Evolutionary conservation across 2,329 filamentous ascomycete species (phyloP), one percentile per base, ranked within the genome.

Genomic region (Leptosphaerulina australis): DNA sequence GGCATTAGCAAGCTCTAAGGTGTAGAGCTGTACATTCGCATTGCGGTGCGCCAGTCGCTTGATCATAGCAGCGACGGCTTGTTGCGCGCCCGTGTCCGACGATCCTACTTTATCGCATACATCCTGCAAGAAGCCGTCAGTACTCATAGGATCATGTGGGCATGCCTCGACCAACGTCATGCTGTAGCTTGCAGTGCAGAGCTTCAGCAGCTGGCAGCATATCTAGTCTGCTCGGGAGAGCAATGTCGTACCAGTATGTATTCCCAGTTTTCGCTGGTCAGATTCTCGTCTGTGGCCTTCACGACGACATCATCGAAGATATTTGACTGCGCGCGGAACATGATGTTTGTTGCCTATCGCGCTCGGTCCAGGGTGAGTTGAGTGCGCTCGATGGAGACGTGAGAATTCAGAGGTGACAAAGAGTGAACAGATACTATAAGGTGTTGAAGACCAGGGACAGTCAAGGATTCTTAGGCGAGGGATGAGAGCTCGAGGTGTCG

Each of bases 281-380:
- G 83, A 76, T 97, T 99, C 82, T 99, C 94, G 76, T 99, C 94
- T 48, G 94, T 99, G 69, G 94, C 92, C 77, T 88, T 88, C 68
- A 84, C 86, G 72, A 88, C 83, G 62, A 83, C 83, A 66, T 88
- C 86, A 72, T 88, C 86, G 63, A 88, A 88, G 36, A 82, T 79
- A 73, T 88, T 88, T 70, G 84, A 82, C 74, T 87, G 75, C 24
- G 75, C 72, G 59, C 77, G 74, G 58, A 79, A 79, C 77, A 79
- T 79, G 59, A 31, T 66, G 53, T 49, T 48, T 59, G 61, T 43
- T 50, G 47, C 47, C 47, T 50, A 17, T 31, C 26, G 47, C 15
- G 25, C 12, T 11, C 6, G 15, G 39, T 12, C 10, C 24, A 22
- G 11, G 12, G 11, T 26, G 11, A 8, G 34, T 35, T 6, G 17